Evolutionary conservation across 2,329 filamentous ascomycete genomes (phyloP).

Genomic region (Xylariaceae sp.): DNA sequence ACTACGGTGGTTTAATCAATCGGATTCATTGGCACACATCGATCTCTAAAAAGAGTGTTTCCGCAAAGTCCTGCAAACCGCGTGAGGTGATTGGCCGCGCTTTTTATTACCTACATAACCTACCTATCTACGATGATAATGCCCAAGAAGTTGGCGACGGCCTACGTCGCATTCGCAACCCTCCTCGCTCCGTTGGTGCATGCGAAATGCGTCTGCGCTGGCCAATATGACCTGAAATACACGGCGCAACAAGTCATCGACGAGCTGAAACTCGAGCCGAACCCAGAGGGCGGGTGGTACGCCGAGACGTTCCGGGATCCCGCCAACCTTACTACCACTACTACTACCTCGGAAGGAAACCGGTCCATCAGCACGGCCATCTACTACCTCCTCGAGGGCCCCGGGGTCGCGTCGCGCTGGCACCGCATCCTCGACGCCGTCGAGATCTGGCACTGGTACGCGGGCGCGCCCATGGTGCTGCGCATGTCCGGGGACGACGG

Average conservation of each 20-base stretch:
- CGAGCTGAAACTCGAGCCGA: conserved; percentile 38
- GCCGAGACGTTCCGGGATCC: conserved; percentile 42
- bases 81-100: too few relatives aligned
- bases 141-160: too few relatives aligned
- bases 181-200: not conserved
- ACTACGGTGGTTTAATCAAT: too few relatives aligned
- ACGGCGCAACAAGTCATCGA: conserved; percentile 40
- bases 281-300: conserved; percentile 47
- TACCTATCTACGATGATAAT: too few relatives aligned
- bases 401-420: conserved; percentile 40
- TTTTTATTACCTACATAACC: too few relatives aligned
- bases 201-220: too few relatives aligned
- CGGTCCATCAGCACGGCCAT: conserved; percentile 46
- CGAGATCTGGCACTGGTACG: conserved; percentile 52
- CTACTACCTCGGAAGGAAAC: conserved; percentile 20
- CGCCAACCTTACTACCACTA: too few relatives aligned
- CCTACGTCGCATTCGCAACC: conserved; percentile 10
- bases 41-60: too few relatives aligned
- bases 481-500: conserved; percentile 42
- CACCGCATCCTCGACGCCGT: conserved; percentile 45
- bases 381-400: conserved; percentile 43
- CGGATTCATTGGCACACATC: too few relatives aligned
- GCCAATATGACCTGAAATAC: too few relatives aligned
- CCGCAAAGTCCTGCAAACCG: too few relatives aligned
- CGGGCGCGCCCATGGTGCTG: conserved; percentile 43